A percentile compares a stretch with the other conserved stretches of the same genome.
Conservation (phyloP, 176 grass and related monocot species). For the Raddia distichophylla region DNA sequence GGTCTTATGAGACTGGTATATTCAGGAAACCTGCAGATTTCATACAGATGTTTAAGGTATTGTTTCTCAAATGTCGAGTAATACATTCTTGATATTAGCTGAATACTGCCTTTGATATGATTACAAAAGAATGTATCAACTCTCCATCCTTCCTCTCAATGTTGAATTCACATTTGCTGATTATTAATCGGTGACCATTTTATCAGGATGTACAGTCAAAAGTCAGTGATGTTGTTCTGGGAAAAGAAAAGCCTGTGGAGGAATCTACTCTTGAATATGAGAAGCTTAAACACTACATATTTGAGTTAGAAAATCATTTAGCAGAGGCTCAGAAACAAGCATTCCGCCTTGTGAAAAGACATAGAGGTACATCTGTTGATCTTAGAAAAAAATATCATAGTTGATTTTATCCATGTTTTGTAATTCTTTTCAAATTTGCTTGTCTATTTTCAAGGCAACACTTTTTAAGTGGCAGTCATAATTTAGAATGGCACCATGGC, state of each 20-base stretch:
- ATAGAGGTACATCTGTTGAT: slow-evolving; percentile 66
- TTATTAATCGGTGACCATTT: neutral
- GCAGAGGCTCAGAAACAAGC: slow-evolving; percentile 97
- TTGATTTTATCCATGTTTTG: neutral
- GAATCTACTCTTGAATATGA: slow-evolving; percentile 96
- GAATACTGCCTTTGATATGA: neutral
- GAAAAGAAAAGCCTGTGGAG: slow-evolving; percentile 98
- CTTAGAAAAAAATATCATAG: neutral
- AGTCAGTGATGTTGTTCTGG: slow-evolving; percentile 95
- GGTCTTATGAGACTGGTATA: slow-evolving; percentile 81
- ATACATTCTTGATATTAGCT: slow-evolving; percentile 28
- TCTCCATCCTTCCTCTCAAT: neutral
- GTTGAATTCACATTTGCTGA: slow-evolving; percentile 1
- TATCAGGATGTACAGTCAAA: slow-evolving; percentile 88
- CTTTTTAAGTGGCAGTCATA: neutral
- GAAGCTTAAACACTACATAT: slow-evolving; percentile 96
- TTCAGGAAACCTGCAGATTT: slow-evolving; percentile 93
- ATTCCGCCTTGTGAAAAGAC: slow-evolving; percentile 96
- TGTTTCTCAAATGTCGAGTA: slow-evolving; percentile 1
- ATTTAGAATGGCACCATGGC: slow-evolving; percentile 1
- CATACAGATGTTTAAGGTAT: slow-evolving; percentile 98
- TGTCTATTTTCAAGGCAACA: slow-evolving; percentile 11
- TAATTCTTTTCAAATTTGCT: neutral
- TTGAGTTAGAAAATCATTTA: slow-evolving; percentile 93
- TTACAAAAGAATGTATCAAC: neutral